These are phyloP conservation scores for Pythium oligandrum DNA, from an alignment of 352 stramenopile genomes.

Conservation along the genomic window DNA sequence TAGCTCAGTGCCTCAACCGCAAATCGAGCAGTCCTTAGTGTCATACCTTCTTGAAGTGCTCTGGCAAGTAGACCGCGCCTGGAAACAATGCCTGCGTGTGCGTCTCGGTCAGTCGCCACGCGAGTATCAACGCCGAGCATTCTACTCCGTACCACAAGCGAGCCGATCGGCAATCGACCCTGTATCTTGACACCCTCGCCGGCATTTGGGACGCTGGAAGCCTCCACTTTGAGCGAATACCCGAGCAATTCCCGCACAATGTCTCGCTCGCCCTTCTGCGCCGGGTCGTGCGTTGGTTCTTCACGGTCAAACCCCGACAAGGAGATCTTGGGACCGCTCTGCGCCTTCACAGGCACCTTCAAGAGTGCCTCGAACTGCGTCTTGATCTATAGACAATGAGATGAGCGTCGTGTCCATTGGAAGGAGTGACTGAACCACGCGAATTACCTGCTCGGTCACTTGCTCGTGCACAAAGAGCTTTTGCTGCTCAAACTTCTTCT, in stretches of 20 bases:
- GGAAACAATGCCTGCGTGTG: constrained; percentile 59
- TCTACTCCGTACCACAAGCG: constrained; percentile 44
- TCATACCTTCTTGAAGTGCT: constrained; percentile 81
- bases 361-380: constrained; percentile 57
- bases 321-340: constrained; percentile 39
- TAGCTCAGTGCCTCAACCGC: constrained; percentile 1
- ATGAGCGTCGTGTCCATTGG: neutral
- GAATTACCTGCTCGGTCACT: constrained; percentile 46
- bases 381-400: constrained; percentile 18
- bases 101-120: neutral
- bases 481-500: constrained; percentile 81
- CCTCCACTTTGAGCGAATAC: constrained; percentile 62
- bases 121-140: constrained; percentile 3
- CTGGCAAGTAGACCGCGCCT: constrained; percentile 74
- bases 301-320: constrained; percentile 58
- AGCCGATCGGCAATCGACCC: constrained; percentile 59
- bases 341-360: constrained; percentile 37
- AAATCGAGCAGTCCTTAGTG: neutral
- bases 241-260: constrained; percentile 57
- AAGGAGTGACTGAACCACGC: no score
- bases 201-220: constrained; percentile 54
- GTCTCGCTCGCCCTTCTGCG: constrained; percentile 27
- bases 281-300: constrained; percentile 15
- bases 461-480: constrained; percentile 66
- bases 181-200: constrained; percentile 71